Percentiles rank a stretch among this genome's conserved stretches.
These are phyloP conservation scores for Cryptomeria japonica DNA, from an alignment of 75 land plant species.

Conservation along the genomic window DNA sequence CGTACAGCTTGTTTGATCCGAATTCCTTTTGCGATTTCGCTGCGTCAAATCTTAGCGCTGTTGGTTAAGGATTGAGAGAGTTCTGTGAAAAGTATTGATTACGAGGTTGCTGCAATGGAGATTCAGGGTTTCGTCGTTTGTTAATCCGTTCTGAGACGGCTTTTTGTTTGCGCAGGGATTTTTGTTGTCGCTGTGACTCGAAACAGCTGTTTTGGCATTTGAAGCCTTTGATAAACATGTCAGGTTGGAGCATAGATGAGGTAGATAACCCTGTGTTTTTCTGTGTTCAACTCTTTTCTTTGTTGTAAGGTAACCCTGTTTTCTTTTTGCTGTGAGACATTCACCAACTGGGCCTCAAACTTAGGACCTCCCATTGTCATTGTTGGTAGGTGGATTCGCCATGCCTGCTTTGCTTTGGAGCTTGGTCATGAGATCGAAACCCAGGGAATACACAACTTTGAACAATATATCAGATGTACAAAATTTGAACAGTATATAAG, in stretches of 20 bases:
- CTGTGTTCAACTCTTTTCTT: neutral
- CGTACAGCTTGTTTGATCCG: neutral
- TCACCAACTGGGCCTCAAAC: neutral
- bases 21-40: neutral
- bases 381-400: neutral
- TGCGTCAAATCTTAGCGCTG: neutral
- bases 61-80: neutral
- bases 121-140: neutral
- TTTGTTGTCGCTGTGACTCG: neutral
- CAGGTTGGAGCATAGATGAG: constrained; percentile 15
- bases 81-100: neutral
- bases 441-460: neutral
- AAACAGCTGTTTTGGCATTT: neutral
- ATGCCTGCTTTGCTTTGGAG: neutral
- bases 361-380: neutral
- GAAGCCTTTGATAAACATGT: neutral
- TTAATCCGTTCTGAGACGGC: neutral
- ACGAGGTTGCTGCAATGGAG: neutral
- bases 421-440: neutral
- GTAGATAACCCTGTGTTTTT: neutral
- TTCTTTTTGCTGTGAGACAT: neutral
- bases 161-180: neutral
- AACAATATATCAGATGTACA: neutral
- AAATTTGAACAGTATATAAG: neutral
- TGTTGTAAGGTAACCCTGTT: neutral